These are phyloP conservation scores for Aspergillus jensenii DNA, from an alignment of 2,329 filamentous ascomycete genomes.

Conservation along the genomic window DNA sequence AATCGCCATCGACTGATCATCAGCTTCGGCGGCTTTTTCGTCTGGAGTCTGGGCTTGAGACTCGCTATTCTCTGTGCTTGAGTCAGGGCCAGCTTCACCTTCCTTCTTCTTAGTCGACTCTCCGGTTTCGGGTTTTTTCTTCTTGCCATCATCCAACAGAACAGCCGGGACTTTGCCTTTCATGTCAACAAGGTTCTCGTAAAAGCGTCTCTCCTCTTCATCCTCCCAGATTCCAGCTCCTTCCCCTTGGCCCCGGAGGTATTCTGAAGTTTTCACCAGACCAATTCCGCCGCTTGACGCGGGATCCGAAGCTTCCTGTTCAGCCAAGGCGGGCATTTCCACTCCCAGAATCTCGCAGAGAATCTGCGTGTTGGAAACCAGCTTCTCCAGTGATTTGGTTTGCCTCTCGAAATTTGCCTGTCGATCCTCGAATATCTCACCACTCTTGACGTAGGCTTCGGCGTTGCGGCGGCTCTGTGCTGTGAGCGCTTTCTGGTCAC, in stretches of 20 bases:
- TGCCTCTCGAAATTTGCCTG: constrained; percentile 95
- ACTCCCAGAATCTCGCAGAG: constrained; percentile 83
- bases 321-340: constrained; percentile 92
- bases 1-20: constrained; percentile 90
- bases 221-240: constrained; percentile 98
- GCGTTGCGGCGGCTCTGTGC: constrained; percentile 91
- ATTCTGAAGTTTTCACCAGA: constrained; percentile 90
- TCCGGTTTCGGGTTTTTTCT: constrained; percentile 81
- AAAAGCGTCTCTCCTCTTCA: constrained; percentile 95
- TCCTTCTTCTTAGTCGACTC: constrained; percentile 82
- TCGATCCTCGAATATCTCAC: constrained; percentile 95
- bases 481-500: constrained; percentile 87
- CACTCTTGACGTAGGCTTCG: constrained; percentile 96
- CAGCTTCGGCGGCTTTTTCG: constrained; percentile 56
- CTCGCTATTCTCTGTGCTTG: constrained; percentile 45
- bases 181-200: constrained; percentile 92
- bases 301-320: constrained; percentile 69
- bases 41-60: constrained; percentile 40
- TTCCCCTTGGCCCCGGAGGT: constrained; percentile 84
- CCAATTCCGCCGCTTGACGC: constrained; percentile 77
- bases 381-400: constrained; percentile 84
- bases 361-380: constrained; percentile 85
- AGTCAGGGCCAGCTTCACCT: constrained; percentile 37
- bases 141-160: constrained; percentile 88
- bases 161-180: constrained; percentile 95